phyloP scores from a whole-genome alignment of 495 filamentous ascomycete genomes.

The Aspergillus sclerotiicarbonarius region DNA sequence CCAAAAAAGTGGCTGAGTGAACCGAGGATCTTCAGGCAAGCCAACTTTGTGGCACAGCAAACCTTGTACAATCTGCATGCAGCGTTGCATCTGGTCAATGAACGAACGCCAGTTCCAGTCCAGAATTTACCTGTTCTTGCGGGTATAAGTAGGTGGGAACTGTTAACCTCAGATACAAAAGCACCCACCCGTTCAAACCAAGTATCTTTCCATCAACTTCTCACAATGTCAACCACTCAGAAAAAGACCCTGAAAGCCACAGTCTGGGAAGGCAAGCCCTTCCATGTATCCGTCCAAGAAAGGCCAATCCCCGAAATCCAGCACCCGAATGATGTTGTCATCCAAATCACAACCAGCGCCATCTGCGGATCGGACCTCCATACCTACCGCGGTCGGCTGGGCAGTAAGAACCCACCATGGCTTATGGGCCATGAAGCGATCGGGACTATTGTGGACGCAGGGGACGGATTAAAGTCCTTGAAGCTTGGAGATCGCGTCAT shows the following conservation, averaged over 20 bases:
- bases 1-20: too few species aligned
- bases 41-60: too few species aligned
- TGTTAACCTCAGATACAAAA: too few species aligned
- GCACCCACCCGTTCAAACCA: too few species aligned
- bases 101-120: too few species aligned
- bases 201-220: too few species aligned
- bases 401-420: slow-evolving; percentile 13
- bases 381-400: slow-evolving; percentile 18
- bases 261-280: slow-evolving; percentile 11
- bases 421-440: slow-evolving; percentile 17
- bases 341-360: slow-evolving; percentile 26
- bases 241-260: slow-evolving; percentile 10
- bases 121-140: too few species aligned
- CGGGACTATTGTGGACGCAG: slow-evolving; percentile 9
- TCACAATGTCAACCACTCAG: neutral
- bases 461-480: slow-evolving; percentile 6
- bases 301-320: slow-evolving; percentile 22
- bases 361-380: slow-evolving; percentile 36
- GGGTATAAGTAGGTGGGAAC: too few species aligned
- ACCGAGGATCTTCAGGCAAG: too few species aligned
- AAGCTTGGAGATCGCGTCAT: slow-evolving; percentile 8
- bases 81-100: too few species aligned
- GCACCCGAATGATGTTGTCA: slow-evolving; percentile 24
- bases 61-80: too few species aligned
- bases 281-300: slow-evolving; percentile 15